Conservation (phyloP, 2,329 filamentous ascomycete species). For the Cercospora brassicicola region DNA sequence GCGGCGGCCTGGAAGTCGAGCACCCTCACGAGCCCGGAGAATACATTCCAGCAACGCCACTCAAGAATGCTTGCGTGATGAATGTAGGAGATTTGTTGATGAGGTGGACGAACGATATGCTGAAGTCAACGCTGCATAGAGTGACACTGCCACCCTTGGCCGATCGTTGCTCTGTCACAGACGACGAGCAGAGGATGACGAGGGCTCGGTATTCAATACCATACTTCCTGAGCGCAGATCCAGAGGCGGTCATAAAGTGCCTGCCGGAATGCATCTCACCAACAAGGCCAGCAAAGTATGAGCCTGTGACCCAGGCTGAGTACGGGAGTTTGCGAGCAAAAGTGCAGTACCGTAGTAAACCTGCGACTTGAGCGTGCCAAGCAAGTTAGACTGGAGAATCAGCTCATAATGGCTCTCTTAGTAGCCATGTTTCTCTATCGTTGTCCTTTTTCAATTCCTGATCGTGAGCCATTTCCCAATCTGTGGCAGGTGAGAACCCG, state of each 20-base stretch:
- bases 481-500: constrained; percentile 16
- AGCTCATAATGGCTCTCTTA: not conserved
- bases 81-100: constrained; percentile 46
- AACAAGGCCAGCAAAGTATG: constrained; percentile 42
- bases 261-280: constrained; percentile 40
- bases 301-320: constrained; percentile 42
- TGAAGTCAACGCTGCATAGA: constrained; percentile 43
- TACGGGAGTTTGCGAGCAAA: constrained; percentile 40
- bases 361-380: not conserved
- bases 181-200: constrained; percentile 14
- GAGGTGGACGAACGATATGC: constrained; percentile 40
- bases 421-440: constrained; percentile 6
- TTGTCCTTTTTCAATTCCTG: not conserved
- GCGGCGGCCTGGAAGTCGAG: constrained; percentile 45
- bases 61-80: constrained; percentile 41
- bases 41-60: constrained; percentile 37
- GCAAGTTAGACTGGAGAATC: constrained; percentile 5
- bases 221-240: constrained; percentile 44
- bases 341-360: constrained; percentile 18
- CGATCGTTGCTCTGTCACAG: constrained; percentile 20
- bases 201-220: constrained; percentile 44
- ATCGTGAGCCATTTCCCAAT: not conserved
- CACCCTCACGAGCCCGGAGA: constrained; percentile 33
- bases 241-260: constrained; percentile 43
- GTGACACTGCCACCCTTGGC: constrained; percentile 39